Base-by-base conservation (phyloP, 495 filamentous ascomycete species). In the Elaphomyces granulatus region DNA sequence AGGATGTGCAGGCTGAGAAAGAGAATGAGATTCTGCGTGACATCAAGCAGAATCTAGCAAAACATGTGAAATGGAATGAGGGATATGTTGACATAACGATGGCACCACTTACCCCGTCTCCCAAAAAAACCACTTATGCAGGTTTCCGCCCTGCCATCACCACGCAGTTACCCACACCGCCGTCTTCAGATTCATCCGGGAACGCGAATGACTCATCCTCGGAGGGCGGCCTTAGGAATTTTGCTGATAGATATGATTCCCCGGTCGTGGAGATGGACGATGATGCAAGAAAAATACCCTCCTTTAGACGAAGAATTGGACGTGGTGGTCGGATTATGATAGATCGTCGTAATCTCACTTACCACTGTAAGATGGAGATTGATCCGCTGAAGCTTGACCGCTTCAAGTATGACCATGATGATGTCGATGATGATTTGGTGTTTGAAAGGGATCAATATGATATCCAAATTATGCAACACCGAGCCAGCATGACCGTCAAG, bases 51-150 rank as follows among this genome's bases (percentile, higher is more conserved):
- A 85, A 87, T 58, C 72, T 85, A 45, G 61, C 75, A 47, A 81
- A 85, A 59, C 87, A 94, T 61, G 72, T 77, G 49, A 78, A 79
- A 50, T 92, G 85, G 83, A 93, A 92, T 64, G 66, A 75, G 51
- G 77, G 78, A 43, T 84, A 80, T 64, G 67, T 86, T 37, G 90
- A 96, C 56, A 58, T 83, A 49, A 95, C 88, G 34, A 71, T 74
- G 50, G 77, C 78, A 36, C 87, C 87, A 21, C 66, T 92, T 21
- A 81, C 82, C 32, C 87, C 83, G 18, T 74, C 77, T 10, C 57
- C 66, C 41, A 73, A 70, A 33, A 60, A 61, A 43, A 64, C 55
- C 8, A 70, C 69, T 43, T 76, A 79, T 21, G 70, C 74, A 37
- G 66, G 70, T 18, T 87, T 80, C 58, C 79, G 87, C 45, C 76